Evolutionary conservation across 768 basidiomycete genomes (phyloP).

Genomic region (Hygrophorus pudorinus): DNA sequence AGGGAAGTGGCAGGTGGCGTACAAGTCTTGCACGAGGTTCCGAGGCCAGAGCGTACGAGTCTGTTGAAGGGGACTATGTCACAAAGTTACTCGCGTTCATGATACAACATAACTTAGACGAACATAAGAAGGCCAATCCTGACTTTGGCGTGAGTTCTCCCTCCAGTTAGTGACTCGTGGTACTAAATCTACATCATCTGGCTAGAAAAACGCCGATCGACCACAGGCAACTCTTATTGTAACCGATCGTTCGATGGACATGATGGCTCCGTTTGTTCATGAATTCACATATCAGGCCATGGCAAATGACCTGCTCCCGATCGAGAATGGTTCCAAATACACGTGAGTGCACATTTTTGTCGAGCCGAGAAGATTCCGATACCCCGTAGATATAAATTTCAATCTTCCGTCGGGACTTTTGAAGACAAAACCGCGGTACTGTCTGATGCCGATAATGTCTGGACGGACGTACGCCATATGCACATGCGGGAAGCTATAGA

Average conservation of each 20-base stretch:
- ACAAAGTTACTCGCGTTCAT: conserved; percentile 77
- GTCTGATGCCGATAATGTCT: conserved; percentile 82
- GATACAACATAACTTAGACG: conserved; percentile 79
- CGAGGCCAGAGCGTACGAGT: conserved; percentile 57
- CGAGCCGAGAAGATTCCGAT: background rate
- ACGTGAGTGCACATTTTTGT: conserved; percentile 42
- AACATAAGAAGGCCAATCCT: conserved; percentile 74
- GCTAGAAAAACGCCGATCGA: conserved; percentile 49
- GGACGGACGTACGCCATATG: conserved; percentile 90
- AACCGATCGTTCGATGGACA: conserved; percentile 96
- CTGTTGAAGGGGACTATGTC: conserved; percentile 65
- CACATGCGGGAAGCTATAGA: conserved; percentile 99
- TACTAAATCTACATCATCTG: background rate
- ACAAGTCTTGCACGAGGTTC: conserved; percentile 71
- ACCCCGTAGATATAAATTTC: conserved; percentile 74
- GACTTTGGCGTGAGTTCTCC: conserved; percentile 75
- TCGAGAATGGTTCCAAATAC: conserved; percentile 80
- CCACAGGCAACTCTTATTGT: conserved; percentile 79
- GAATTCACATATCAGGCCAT: conserved; percentile 99
- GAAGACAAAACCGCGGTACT: conserved; percentile 85
- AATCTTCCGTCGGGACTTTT: conserved; percentile 72
- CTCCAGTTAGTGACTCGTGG: background rate
- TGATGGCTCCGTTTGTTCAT: conserved; percentile 81
- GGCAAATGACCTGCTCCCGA: conserved; percentile 88
- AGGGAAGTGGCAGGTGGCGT: conserved; percentile 63